A percentile compares a stretch with the other conserved stretches of the same genome.
phyloP scores from a whole-genome alignment of 2,329 filamentous ascomycete genomes.

The Colletotrichum somersetense region DNA sequence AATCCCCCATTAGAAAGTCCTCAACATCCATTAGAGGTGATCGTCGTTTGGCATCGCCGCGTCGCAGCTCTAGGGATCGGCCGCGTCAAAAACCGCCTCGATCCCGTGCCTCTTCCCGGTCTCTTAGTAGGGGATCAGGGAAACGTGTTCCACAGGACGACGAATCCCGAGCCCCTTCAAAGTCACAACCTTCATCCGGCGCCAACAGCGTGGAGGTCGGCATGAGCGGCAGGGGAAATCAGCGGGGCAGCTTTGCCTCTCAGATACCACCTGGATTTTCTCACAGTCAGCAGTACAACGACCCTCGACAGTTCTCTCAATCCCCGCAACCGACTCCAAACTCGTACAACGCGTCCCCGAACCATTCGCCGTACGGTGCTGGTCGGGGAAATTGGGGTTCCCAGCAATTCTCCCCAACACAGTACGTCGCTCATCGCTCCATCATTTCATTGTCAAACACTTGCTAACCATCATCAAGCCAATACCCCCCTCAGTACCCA shows the following conservation, averaged over 20 bases:
- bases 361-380: slow-evolving; percentile 70
- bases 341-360: slow-evolving; percentile 68
- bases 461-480: slow-evolving; percentile 56
- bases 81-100: slow-evolving; percentile 18
- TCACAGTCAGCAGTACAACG: slow-evolving; percentile 51
- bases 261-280: slow-evolving; percentile 53
- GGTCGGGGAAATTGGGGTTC: slow-evolving; percentile 65
- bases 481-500: slow-evolving; percentile 72
- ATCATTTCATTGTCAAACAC: neutral
- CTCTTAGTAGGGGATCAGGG: slow-evolving; percentile 40
- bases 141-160: slow-evolving; percentile 30
- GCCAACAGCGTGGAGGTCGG: slow-evolving; percentile 53
- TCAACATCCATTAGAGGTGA: slow-evolving; percentile 25
- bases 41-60: slow-evolving; percentile 31
- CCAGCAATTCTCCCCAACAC: slow-evolving; percentile 56
- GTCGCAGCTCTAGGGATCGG: slow-evolving; percentile 32
- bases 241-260: slow-evolving; percentile 47
- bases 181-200: slow-evolving; percentile 47
- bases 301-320: slow-evolving; percentile 62
- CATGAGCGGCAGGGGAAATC: slow-evolving; percentile 51
- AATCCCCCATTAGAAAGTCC: slow-evolving; percentile 23
- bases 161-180: slow-evolving; percentile 26
- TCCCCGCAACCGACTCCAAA: slow-evolving; percentile 70
- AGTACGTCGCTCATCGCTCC: slow-evolving; percentile 43
- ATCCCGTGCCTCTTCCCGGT: slow-evolving; percentile 37